Evolutionary conservation across 148 eudicot species (phyloP).

Genomic region (Dianthus caryophyllus): DNA sequence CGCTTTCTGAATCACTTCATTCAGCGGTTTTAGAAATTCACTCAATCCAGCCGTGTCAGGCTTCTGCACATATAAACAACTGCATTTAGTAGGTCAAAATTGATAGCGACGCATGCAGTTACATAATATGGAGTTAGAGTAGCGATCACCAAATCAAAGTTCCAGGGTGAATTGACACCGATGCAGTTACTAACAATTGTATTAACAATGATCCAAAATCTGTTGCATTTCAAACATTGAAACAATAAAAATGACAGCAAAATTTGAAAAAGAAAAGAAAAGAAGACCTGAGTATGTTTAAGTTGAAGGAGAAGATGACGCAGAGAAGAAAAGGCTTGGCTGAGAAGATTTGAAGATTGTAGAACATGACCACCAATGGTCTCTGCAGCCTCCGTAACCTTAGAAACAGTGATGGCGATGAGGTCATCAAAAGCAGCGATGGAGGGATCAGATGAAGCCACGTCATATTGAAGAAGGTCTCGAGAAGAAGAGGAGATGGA

Average conservation of each 20-base stretch:
- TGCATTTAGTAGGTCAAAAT: neutral
- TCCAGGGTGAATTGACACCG: too few species aligned
- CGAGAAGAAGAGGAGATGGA: slow-evolving; percentile 24
- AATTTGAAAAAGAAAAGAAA: too few species aligned
- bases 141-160: too few species aligned
- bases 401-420: slow-evolving; percentile 39
- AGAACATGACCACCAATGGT: slow-evolving; percentile 79
- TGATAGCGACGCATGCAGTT: neutral
- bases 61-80: slow-evolving; percentile 54
- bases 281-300: slow-evolving; percentile 81
- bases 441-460: slow-evolving; percentile 62
- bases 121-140: too few species aligned
- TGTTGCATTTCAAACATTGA: too few species aligned
- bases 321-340: slow-evolving; percentile 53
- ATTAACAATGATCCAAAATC: too few species aligned
- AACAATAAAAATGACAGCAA: too few species aligned
- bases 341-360: slow-evolving; percentile 51
- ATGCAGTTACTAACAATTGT: too few species aligned
- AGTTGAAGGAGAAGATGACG: slow-evolving; percentile 71
- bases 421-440: slow-evolving; percentile 76
- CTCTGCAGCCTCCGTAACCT: slow-evolving; percentile 58
- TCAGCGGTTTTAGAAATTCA: slow-evolving; percentile 81
- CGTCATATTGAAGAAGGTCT: slow-evolving; percentile 11
- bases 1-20: slow-evolving; percentile 70
- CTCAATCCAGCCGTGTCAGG: slow-evolving; percentile 73